A percentile compares a stretch with the other conserved stretches of the same genome.
These are phyloP conservation scores for Tetraselmis striata DNA, from an alignment of 139 green algal genomes.

Conservation along the genomic window DNA sequence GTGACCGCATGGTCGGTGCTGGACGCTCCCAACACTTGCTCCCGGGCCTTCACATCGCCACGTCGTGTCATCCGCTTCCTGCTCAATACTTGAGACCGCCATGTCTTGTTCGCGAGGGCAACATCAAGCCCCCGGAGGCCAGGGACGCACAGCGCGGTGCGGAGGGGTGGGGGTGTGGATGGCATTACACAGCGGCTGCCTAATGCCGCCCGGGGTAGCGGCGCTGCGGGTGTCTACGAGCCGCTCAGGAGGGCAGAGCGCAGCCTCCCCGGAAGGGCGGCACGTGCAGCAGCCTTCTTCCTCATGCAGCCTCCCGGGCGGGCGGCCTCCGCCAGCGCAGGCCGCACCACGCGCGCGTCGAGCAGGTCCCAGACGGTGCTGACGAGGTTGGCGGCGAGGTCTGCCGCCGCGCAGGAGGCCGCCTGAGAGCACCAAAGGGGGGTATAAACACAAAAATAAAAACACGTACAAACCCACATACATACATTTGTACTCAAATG, in stretches of 20 bases:
- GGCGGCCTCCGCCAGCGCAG: slow-evolving; percentile 28
- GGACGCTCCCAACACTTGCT: no score
- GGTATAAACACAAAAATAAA: no score
- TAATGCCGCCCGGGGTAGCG: neutral
- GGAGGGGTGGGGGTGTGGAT: neutral
- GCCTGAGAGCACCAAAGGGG: no score
- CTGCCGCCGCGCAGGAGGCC: slow-evolving; percentile 37
- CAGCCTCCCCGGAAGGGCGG: no score
- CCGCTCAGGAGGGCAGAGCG: no score
- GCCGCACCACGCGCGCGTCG: slow-evolving; percentile 39
- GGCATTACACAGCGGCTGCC: neutral
- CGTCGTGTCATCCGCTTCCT: no score
- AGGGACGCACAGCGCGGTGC: no score
- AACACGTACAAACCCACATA: neutral
- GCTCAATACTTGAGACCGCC: no score
- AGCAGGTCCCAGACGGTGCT: slow-evolving; percentile 51
- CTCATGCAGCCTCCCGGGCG: neutral
- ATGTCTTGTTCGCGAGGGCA: no score
- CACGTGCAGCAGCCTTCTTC: neutral
- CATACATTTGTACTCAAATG: neutral
- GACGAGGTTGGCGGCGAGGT: slow-evolving; percentile 51
- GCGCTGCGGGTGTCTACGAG: neutral
- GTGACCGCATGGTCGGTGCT: no score
- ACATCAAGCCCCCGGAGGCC: no score
- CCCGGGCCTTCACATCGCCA: no score